These are phyloP conservation scores for Irpex lacteus DNA, from an alignment of 1,284 basidiomycete species.

Conservation along the genomic window DNA sequence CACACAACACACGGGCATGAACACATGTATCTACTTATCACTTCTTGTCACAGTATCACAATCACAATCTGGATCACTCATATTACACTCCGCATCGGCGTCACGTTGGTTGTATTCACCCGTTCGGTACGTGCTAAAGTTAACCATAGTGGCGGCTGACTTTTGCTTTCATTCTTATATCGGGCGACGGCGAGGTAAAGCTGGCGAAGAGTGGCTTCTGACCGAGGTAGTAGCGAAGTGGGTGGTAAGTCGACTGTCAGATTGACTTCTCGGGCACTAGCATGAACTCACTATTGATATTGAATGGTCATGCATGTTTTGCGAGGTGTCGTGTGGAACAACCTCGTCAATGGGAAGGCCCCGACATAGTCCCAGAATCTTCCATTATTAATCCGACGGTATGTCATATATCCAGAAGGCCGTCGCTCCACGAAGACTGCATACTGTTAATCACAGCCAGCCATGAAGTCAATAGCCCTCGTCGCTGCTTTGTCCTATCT, in stretches of 20 bases:
- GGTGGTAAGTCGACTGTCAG: neutral
- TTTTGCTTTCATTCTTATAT: no score
- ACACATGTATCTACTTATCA: neutral
- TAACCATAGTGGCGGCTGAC: neutral
- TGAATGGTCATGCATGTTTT: neutral
- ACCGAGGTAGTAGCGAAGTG: neutral
- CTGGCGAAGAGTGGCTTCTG: neutral
- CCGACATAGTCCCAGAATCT: neutral
- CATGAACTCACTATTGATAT: neutral
- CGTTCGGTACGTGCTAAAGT: neutral
- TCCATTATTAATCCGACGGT: conserved; percentile 6
- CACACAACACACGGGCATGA: no score
- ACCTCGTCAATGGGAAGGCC: neutral
- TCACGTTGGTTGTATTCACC: neutral
- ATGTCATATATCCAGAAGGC: conserved; percentile 1
- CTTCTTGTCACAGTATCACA: conserved; percentile 1
- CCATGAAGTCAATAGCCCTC: conserved; percentile 7
- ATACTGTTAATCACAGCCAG: neutral
- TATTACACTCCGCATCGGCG: neutral
- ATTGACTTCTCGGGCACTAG: neutral
- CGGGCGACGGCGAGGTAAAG: no score
- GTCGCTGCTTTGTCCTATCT: conserved; percentile 15
- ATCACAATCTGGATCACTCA: neutral
- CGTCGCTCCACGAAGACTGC: neutral
- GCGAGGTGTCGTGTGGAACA: neutral